These are phyloP conservation scores for Diaporthe sp. DNA, from an alignment of 2,329 filamentous ascomycete species.

Conservation along the genomic window DNA sequence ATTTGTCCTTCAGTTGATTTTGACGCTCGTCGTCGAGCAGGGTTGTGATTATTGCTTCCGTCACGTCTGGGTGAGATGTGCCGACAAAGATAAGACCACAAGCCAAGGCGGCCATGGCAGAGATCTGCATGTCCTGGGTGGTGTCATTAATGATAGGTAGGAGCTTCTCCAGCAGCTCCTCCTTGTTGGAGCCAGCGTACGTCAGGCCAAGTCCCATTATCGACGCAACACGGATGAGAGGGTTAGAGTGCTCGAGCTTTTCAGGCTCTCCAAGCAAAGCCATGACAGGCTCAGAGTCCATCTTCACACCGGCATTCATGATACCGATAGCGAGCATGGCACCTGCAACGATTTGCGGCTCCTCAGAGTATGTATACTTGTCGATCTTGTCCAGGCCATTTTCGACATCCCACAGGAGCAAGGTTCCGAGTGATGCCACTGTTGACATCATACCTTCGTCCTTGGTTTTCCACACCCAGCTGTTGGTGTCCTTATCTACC, in stretches of 20 bases:
- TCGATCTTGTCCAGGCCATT: conserved; percentile 93
- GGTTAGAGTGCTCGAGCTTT: conserved; percentile 82
- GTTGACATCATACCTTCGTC: conserved; percentile 98
- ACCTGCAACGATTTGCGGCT: conserved; percentile 88
- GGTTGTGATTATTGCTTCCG: conserved; percentile 90
- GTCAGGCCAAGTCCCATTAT: conserved; percentile 97
- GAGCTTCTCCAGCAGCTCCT: conserved; percentile 85
- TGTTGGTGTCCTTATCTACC: conserved; percentile 85
- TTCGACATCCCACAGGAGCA: conserved; percentile 94
- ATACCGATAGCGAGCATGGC: conserved; percentile 94
- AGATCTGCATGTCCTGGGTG: conserved; percentile 90
- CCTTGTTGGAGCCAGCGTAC: conserved; percentile 94
- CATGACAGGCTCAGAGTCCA: conserved; percentile 90
- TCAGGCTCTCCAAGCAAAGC: conserved; percentile 85
- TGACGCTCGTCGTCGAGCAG: conserved; percentile 93
- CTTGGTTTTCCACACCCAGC: conserved; percentile 99
- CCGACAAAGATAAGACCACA: conserved; percentile 93
- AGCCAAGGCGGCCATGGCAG: conserved; percentile 93
- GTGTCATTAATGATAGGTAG: conserved; percentile 89
- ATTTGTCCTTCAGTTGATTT: conserved; percentile 94
- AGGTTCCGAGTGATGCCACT: conserved; percentile 89
- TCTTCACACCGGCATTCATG: conserved; percentile 90
- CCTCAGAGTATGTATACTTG: conserved; percentile 87
- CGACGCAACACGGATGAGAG: conserved; percentile 81
- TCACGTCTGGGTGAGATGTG: conserved; percentile 90